These are phyloP conservation scores for Globisporangium spiculum DNA, from an alignment of 352 stramenopile species.

Conservation along the genomic window DNA sequence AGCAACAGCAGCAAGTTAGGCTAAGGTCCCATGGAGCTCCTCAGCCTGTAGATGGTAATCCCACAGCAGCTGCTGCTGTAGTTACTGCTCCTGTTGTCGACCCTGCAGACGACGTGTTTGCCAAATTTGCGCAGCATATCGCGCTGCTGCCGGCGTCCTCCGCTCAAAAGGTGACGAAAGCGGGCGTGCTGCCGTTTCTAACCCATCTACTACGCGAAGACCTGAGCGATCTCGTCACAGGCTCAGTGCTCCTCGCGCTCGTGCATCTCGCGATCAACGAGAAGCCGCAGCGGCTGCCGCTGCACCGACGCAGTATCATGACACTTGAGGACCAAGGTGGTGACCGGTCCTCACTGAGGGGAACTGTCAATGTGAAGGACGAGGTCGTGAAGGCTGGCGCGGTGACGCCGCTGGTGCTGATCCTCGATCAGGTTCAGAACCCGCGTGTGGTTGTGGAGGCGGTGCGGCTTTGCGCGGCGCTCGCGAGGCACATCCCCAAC, in stretches of 20 bases:
- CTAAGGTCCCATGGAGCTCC: background rate
- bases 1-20: constrained; percentile 8
- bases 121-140: constrained; percentile 69
- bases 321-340: background rate
- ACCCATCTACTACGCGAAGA: constrained; percentile 52
- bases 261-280: constrained; percentile 63
- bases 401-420: constrained; percentile 39
- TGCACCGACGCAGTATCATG: constrained; percentile 2
- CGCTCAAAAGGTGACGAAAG: constrained; percentile 42
- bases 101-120: constrained; percentile 54
- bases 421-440: constrained; percentile 49
- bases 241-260: constrained; percentile 66
- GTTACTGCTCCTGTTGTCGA: constrained; percentile 19
- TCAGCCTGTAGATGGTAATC: background rate
- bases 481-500: constrained; percentile 50
- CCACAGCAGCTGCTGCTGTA: background rate
- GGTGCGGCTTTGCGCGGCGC: constrained; percentile 49
- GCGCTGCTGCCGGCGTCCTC: constrained; percentile 51
- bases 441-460: constrained; percentile 55
- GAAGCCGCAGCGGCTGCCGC: constrained; percentile 24
- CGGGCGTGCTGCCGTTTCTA: constrained; percentile 63
- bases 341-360: background rate
- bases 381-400: constrained; percentile 63
- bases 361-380: constrained; percentile 39
- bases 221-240: constrained; percentile 53